Evolutionary conservation across 2,329 filamentous ascomycete genomes (phyloP).

Genomic region (Diaporthe aspalathi): DNA sequence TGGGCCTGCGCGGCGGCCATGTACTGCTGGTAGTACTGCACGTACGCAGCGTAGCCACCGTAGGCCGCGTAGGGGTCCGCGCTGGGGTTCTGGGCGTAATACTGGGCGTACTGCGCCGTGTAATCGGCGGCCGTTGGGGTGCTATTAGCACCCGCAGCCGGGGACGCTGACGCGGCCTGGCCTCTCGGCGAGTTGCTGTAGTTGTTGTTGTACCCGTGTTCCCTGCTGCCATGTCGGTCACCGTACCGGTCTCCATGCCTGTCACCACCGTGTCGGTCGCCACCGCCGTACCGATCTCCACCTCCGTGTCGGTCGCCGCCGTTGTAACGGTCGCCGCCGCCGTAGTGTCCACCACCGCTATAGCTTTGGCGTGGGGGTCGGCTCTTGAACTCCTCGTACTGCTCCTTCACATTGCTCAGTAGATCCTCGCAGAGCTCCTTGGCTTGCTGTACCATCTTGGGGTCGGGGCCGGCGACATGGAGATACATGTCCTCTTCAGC

Average conservation of each 20-base stretch:
- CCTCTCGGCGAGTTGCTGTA: conserved; percentile 28
- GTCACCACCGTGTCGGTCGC: conserved; percentile 51
- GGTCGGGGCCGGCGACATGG: conserved; percentile 93
- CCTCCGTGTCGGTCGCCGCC: conserved; percentile 54
- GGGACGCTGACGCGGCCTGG: conserved; percentile 43
- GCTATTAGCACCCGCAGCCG: conserved; percentile 55
- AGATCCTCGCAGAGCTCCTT: conserved; percentile 92
- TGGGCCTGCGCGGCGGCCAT: conserved; percentile 65
- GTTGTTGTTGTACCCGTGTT: conserved; percentile 41
- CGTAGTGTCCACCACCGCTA: conserved; percentile 51
- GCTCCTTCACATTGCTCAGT: conserved; percentile 84
- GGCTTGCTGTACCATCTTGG: conserved; percentile 84
- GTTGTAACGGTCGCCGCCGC: conserved; percentile 50
- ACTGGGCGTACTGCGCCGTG: conserved; percentile 84
- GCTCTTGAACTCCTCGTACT: conserved; percentile 92
- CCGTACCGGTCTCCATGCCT: conserved; percentile 50
- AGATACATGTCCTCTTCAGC: conserved; percentile 97
- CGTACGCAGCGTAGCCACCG: conserved; percentile 84
- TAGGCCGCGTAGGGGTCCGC: conserved; percentile 88
- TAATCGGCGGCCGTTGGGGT: conserved; percentile 71
- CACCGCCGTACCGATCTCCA: conserved; percentile 52
- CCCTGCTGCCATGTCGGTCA: conserved; percentile 38
- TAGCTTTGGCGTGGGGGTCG: conserved; percentile 77
- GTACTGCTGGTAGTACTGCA: conserved; percentile 81
- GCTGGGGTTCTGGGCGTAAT: conserved; percentile 67